These are phyloP conservation scores for Mucor mucedo DNA, from an alignment of 371 early-diverging fungal genomes.

Conservation along the genomic window DNA sequence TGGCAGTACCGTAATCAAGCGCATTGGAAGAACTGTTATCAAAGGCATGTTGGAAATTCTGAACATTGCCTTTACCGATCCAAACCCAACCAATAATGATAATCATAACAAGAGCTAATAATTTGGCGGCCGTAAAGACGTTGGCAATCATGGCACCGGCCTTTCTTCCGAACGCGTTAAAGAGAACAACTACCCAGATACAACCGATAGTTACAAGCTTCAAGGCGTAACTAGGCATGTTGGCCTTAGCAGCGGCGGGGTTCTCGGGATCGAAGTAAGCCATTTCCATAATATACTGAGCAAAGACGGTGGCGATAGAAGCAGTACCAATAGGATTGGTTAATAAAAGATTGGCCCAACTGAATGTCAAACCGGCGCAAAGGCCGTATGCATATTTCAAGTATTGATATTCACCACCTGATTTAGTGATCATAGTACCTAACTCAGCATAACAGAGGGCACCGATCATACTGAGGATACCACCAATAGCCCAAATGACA, in stretches of 20 bases:
- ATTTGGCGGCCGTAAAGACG: slow-evolving; percentile 37
- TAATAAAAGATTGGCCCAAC: slow-evolving; percentile 39
- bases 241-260: slow-evolving; percentile 5
- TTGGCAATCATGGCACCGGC: slow-evolving; percentile 35
- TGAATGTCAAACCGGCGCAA: slow-evolving; percentile 39
- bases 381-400: slow-evolving; percentile 37
- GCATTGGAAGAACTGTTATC: slow-evolving; percentile 45
- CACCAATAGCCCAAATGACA: slow-evolving; percentile 58
- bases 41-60: slow-evolving; percentile 44
- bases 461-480: slow-evolving; percentile 59
- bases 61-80: slow-evolving; percentile 35
- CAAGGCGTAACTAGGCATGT: slow-evolving; percentile 33
- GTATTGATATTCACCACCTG: slow-evolving; percentile 57
- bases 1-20: slow-evolving; percentile 61
- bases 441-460: slow-evolving; percentile 69
- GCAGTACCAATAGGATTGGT: slow-evolving; percentile 52
- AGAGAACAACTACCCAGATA: slow-evolving; percentile 41
- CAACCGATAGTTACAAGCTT: slow-evolving; percentile 42
- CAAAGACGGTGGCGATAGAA: slow-evolving; percentile 62
- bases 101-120: slow-evolving; percentile 45
- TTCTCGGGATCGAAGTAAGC: slow-evolving; percentile 32
- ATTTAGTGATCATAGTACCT: slow-evolving; percentile 63
- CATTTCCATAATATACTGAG: slow-evolving; percentile 58
- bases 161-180: slow-evolving; percentile 43
- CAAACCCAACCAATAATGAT: slow-evolving; percentile 48